A percentile compares a stretch with the other conserved stretches of the same genome.
Conservation (phyloP, 108 stramenopile genomes). For the Poteriospumella lacustris region DNA sequence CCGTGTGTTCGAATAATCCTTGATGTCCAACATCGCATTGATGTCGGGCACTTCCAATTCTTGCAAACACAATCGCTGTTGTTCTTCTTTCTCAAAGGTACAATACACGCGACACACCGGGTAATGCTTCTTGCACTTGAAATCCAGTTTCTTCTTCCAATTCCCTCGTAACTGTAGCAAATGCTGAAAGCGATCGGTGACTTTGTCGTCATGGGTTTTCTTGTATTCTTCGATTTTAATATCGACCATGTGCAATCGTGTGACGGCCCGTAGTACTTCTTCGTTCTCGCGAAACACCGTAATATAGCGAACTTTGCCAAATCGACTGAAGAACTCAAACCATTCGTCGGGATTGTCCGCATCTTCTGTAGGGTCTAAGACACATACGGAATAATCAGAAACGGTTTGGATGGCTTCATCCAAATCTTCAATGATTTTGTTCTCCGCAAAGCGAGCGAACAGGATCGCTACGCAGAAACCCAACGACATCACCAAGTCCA, state of each 20-base stretch:
- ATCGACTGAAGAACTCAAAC: conserved; percentile 11
- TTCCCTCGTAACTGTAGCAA: not conserved
- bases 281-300: conserved; percentile 34
- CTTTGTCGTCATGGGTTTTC: not conserved
- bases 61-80: conserved; percentile 45
- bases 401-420: conserved; percentile 51
- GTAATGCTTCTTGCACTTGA: not conserved
- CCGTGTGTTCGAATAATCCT: not conserved
- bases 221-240: too few species aligned
- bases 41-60: conserved; percentile 12
- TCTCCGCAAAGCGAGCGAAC: not conserved
- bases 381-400: conserved; percentile 37
- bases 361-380: conserved; percentile 19
- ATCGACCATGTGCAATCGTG: conserved; percentile 8
- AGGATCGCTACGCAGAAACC: not conserved
- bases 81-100: conserved; percentile 41
- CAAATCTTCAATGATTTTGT: conserved; percentile 27
- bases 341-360: conserved; percentile 28
- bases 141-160: not conserved
- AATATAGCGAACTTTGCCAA: not conserved
- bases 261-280: conserved; percentile 29
- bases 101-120: conserved; percentile 33
- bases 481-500: not conserved
- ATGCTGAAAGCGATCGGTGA: not conserved
- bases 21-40: not conserved